These are phyloP conservation scores for Boechera retrofracta DNA, from an alignment of 345 rosid species.

Conservation along the genomic window DNA sequence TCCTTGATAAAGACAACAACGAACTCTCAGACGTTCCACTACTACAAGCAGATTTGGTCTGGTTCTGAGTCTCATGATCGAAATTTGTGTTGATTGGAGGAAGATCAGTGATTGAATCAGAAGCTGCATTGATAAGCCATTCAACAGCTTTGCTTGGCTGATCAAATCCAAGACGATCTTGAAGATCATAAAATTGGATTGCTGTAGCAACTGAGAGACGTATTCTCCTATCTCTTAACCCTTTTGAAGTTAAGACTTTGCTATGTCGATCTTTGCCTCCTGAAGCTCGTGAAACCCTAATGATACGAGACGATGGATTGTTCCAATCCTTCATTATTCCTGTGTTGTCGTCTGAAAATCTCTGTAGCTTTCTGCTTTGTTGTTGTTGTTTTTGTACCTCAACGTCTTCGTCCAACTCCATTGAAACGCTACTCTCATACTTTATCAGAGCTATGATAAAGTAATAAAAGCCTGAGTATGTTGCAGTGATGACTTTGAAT, in stretches of 20 bases:
- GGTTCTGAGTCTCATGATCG: slow-evolving; percentile 55
- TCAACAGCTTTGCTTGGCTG: slow-evolving; percentile 98
- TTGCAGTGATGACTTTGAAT: slow-evolving; percentile 54
- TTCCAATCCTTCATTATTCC: slow-evolving; percentile 51
- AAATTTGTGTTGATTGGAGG: slow-evolving; percentile 67
- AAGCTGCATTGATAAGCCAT: slow-evolving; percentile 87
- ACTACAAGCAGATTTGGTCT: slow-evolving; percentile 76
- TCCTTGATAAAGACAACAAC: slow-evolving; percentile 68
- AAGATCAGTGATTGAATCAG: slow-evolving; percentile 81
- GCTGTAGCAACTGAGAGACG: slow-evolving; percentile 88
- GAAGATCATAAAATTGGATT: slow-evolving; percentile 89
- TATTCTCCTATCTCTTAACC: slow-evolving; percentile 83
- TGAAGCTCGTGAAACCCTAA: slow-evolving; percentile 93
- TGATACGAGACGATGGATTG: slow-evolving; percentile 78
- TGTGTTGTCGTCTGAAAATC: slow-evolving; percentile 47
- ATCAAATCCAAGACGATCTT: slow-evolving; percentile 89
- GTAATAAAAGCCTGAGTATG: slow-evolving; percentile 48
- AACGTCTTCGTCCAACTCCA: slow-evolving; percentile 73
- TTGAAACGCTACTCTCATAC: slow-evolving; percentile 76
- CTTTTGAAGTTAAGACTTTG: slow-evolving; percentile 92
- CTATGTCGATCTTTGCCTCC: slow-evolving; percentile 99
- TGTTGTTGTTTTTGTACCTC: slow-evolving; percentile 59
- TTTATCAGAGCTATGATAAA: slow-evolving; percentile 58
- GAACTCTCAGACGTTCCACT: slow-evolving; percentile 95
- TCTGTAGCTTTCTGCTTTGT: slow-evolving; percentile 59